A percentile compares a stretch with the other conserved stretches of the same genome.
Conservation (phyloP, 2,329 filamentous ascomycete species). For the Colletotrichum siamense region DNA sequence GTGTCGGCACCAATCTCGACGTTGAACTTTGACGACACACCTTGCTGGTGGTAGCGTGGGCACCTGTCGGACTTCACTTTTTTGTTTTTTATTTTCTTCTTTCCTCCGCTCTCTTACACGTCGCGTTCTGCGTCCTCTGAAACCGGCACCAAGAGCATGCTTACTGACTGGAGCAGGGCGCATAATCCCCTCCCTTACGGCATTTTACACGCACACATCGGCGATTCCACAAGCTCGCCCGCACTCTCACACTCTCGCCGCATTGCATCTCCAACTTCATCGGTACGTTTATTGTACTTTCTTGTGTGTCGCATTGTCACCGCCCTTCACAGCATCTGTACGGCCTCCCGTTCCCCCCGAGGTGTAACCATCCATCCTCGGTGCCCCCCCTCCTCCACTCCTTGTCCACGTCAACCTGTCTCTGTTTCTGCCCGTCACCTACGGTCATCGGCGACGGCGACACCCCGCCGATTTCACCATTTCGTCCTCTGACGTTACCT, state of each 20-base stretch:
- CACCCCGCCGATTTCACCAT: not conserved
- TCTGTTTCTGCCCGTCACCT: not conserved
- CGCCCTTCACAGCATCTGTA: not conserved
- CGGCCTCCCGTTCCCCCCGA: not conserved
- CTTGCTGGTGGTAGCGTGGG: not conserved
- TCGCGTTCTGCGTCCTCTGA: not conserved
- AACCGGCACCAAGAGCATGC: conserved; percentile 14
- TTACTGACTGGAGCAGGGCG: conserved; percentile 10
- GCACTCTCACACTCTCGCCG: not conserved
- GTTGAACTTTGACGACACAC: not conserved
- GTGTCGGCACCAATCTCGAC: not conserved
- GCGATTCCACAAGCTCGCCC: not conserved
- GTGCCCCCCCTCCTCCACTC: not conserved
- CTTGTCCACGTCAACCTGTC: conserved; percentile 17
- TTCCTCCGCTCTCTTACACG: not conserved
- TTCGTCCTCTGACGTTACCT: conserved; percentile 2
- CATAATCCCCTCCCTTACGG: conserved; percentile 7
- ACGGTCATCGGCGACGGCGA: conserved; percentile 6
- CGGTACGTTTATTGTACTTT: conserved; percentile 17
- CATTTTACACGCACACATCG: conserved; percentile 7
- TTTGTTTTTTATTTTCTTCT: not conserved
- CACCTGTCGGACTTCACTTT: not conserved
- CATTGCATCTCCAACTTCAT: not conserved
- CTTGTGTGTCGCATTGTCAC: conserved; percentile 7
- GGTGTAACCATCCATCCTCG: conserved; percentile 13